phyloP scores from a whole-genome alignment of 352 stramenopile species.

The Phytophthora quininea region DNA sequence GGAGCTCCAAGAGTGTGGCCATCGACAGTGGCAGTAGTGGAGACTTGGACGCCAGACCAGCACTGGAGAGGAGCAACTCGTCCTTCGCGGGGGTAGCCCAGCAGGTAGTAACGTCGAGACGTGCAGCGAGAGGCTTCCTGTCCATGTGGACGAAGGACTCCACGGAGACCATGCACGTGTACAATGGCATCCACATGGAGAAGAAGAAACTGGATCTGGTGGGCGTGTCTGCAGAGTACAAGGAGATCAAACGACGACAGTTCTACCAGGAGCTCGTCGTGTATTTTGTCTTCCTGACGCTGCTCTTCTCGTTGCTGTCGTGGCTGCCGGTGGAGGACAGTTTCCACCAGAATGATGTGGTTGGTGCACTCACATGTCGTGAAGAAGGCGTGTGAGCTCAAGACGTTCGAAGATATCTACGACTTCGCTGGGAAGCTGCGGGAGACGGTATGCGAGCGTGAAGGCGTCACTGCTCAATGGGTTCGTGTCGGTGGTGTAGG shows the following conservation, averaged over 20 bases:
- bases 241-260: conserved; percentile 85
- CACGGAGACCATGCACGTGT: conserved; percentile 54
- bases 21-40: conserved; percentile 7
- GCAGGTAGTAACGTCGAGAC: conserved; percentile 73
- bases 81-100: conserved; percentile 80
- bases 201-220: conserved; percentile 90
- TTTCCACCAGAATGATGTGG: conserved; percentile 87
- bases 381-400: conserved; percentile 83
- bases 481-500: conserved; percentile 77
- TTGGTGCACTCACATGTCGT: conserved; percentile 74
- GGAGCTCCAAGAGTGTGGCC: conserved; percentile 40
- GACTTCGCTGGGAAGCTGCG: conserved; percentile 65
- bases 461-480: conserved; percentile 69
- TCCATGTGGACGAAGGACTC: conserved; percentile 76
- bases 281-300: conserved; percentile 75
- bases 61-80: conserved; percentile 39
- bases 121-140: conserved; percentile 72
- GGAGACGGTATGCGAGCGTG: conserved; percentile 61
- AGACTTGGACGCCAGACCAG: conserved; percentile 4
- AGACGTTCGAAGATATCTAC: conserved; percentile 81
- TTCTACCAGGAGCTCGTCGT: conserved; percentile 91
- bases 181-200: conserved; percentile 89
- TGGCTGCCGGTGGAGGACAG: conserved; percentile 84
- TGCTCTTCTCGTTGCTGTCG: conserved; percentile 81
- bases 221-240: conserved; percentile 81